Evolutionary conservation across 2,329 filamentous ascomycete species (phyloP).

Genomic region (Pyrenophora teres): DNA sequence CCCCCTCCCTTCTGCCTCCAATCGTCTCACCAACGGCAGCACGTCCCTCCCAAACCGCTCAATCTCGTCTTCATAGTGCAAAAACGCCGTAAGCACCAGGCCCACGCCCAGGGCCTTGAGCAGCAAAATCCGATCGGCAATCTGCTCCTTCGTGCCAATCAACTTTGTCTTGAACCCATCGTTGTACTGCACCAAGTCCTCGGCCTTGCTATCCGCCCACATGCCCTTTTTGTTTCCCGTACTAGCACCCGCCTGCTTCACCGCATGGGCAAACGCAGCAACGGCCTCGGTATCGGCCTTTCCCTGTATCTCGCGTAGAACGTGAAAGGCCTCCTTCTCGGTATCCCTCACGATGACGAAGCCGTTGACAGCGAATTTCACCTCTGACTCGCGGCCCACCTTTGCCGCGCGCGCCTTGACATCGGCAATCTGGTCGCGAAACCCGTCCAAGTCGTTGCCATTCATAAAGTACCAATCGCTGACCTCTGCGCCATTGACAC

Average conservation of each 20-base stretch:
- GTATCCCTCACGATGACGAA: conserved; percentile 58
- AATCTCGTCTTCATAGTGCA: conserved; percentile 61
- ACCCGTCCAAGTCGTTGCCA: conserved; percentile 60
- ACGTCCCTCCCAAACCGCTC: conserved; percentile 55
- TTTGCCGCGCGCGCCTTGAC: conserved; percentile 54
- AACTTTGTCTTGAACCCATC: conserved; percentile 62
- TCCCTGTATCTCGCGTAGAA: conserved; percentile 58
- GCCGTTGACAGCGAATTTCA: conserved; percentile 57
- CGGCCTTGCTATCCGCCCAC: conserved; percentile 59
- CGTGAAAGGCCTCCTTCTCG: conserved; percentile 56
- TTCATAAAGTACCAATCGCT: conserved; percentile 63
- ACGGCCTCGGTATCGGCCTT: conserved; percentile 59
- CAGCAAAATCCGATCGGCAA: conserved; percentile 56
- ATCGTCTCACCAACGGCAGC: conserved; percentile 53
- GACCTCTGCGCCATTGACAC: conserved; percentile 55
- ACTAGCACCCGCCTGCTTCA: conserved; percentile 56
- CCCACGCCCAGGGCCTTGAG: conserved; percentile 54
- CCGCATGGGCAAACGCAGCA: conserved; percentile 55
- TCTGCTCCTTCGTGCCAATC: conserved; percentile 58
- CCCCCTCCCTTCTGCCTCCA: conserved; percentile 56
- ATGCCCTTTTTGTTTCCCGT: conserved; percentile 57
- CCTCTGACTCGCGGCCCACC: conserved; percentile 51
- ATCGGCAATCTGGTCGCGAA: conserved; percentile 56
- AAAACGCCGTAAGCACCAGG: conserved; percentile 54
- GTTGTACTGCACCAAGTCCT: conserved; percentile 61